Evolutionary conservation across 352 stramenopile species (phyloP), one percentile per base, ranked within the genome.

Genomic region (Pythium guiyangense): DNA sequence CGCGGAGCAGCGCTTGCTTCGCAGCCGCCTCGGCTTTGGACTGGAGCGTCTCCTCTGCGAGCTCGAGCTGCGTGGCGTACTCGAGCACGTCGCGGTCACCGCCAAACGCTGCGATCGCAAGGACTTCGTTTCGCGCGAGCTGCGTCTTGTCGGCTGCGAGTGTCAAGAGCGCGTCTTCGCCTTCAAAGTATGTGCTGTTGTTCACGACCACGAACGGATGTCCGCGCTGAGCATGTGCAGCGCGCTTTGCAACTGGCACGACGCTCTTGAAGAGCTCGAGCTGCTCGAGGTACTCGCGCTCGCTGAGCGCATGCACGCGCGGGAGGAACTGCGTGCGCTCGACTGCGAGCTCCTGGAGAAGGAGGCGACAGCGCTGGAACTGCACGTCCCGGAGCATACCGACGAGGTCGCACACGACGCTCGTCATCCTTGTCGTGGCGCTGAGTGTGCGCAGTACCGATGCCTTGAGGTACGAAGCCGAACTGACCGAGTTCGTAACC

Each of bases 331-430:
- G 69, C 22, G 76, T 65, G 29, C 77, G 63, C 5, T 86, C 56
- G 27, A 78, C 62, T 17, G 71, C 72, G 27, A 90, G 64, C 57
- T 86, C 76, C 14, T 82, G 76, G 10, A 90, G 66, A 43, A 90
- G 56, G 43, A 90, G 43, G 40, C 61, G 67, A 49, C 76, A 87
- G 25, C 80, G 76, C 46, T 90, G 80, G 62, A 76, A 88, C 42
- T 79, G 68, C 17, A 71, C 70, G 49, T 88, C 80, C 2, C 72
- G 66, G 22, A 85, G 67, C 29, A 77, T 57, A 4, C 80, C 80
- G 18, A 80, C 72, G 48, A 90, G 64, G 63, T 88, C 80, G n/a
- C 72, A 87, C 14, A 67, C 42, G 54, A 63, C 34, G 60, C 57
- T 73, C 40, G 25, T 37, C 37, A 59, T 59, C 22, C 0, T 22